Percentiles rank a stretch among this genome's conserved stretches.
Conservation (phyloP, 225 moss, liverwort and hornwort genomes). For the Marchantia paleacea region DNA sequence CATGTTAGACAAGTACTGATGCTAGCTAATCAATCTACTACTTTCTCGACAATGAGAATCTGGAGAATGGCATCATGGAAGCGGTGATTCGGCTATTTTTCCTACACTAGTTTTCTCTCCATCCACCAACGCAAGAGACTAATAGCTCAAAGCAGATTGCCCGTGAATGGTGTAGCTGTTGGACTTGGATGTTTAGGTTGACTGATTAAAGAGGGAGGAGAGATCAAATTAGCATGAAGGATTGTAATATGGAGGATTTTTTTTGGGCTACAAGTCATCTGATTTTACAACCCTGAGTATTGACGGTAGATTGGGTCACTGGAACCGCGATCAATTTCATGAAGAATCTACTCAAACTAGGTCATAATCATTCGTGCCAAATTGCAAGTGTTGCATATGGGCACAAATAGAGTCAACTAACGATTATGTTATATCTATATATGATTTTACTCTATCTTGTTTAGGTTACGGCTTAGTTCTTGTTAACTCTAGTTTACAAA, state of each 20-base stretch:
- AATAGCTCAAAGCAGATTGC: background rate
- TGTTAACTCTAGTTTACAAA: too few relatives aligned
- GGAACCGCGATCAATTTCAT: too few relatives aligned
- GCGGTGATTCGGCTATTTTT: background rate
- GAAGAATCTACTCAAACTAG: too few relatives aligned
- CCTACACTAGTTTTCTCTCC: too few relatives aligned
- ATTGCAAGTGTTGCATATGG: too few relatives aligned
- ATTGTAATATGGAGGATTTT: background rate
- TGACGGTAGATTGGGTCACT: too few relatives aligned
- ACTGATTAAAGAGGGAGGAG: background rate
- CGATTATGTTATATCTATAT: too few relatives aligned
- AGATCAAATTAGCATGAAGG: background rate
- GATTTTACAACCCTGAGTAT: too few relatives aligned
- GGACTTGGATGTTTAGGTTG: slow-evolving; percentile 12
- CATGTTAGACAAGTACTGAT: background rate
- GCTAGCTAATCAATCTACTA: slow-evolving; percentile 2
- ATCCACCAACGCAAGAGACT: background rate
- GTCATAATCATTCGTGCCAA: too few relatives aligned
- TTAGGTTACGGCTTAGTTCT: too few relatives aligned
- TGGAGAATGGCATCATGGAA: background rate
- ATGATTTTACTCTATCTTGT: too few relatives aligned
- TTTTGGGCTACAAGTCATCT: background rate
- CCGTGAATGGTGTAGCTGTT: background rate
- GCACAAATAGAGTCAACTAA: too few relatives aligned
- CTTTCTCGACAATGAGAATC: background rate